Base-by-base conservation (phyloP, 805 yeast genomes). In the Wickerhamomyces chaumierensis region DNA sequence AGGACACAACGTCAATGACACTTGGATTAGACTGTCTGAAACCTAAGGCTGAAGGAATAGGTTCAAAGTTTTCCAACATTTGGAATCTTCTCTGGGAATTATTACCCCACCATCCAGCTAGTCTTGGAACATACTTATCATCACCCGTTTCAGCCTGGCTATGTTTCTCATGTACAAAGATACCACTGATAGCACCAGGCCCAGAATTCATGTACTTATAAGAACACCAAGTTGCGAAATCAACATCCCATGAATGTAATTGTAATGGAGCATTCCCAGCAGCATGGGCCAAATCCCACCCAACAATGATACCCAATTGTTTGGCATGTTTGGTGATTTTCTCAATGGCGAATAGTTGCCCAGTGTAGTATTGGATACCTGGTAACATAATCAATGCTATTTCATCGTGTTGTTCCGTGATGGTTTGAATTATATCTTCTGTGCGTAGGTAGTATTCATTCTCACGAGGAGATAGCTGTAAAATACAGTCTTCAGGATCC, bases 51-150 rank as follows among this genome's bases (percentile, higher is more conserved):
- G 92, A 81, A n/a, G 68, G 62, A 20, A 83, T 81, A 1, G 96
- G 95, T 39, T 78, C 79, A 49, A 85, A 88, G 21, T 65, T 49
- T 51, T 80, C 88, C 40, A 71, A 52, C 97, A 88, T 88, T 49
- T 76, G 67, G 58, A 88, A 88, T 44, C 97, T 62, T 28, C 74
- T 74, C 2, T 51, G 48, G 0, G 79, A 64, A 48, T 81, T 76
- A 53, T 86, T 88, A 1, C 96, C 96, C 96, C 96, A 88, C 97
- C 97, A 88, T 1, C 97, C 97, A 0, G 95, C 94, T 37, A 85
- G 63, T 43, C 96, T 65, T 1, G 95, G 83, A 31, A 66, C 48
- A 48, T 63, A 67, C 17, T 52, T 47, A 21, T 55, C 51, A 11
- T 50, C 49, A 14, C 42, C 43, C 13, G 63, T 45, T 8, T 9